Evolutionary conservation across 1,284 basidiomycete genomes (phyloP).

Genomic region (Meripilus lineatus): DNA sequence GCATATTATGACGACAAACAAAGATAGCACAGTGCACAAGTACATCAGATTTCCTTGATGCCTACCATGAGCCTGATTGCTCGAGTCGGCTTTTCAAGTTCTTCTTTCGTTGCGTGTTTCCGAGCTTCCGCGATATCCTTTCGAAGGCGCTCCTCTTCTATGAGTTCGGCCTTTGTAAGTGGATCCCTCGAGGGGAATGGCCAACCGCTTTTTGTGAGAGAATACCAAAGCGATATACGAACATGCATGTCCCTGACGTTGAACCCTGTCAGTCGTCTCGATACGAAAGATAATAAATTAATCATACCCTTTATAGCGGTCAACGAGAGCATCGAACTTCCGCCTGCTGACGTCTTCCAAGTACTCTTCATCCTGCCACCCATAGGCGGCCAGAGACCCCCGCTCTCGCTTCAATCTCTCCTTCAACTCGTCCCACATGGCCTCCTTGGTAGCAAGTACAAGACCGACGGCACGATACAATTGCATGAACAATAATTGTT

Average conservation of each 20-base stretch:
- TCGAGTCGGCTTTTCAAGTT: slow-evolving; percentile 52
- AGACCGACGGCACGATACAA: slow-evolving; percentile 58
- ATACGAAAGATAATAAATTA: neutral
- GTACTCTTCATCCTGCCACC: slow-evolving; percentile 64
- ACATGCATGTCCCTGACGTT: slow-evolving; percentile 59
- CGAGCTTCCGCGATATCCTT: slow-evolving; percentile 62
- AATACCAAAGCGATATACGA: slow-evolving; percentile 64
- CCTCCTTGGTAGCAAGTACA: slow-evolving; percentile 68
- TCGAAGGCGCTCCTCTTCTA: slow-evolving; percentile 62
- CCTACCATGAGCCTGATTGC: slow-evolving; percentile 59
- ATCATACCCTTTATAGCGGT: slow-evolving; percentile 55
- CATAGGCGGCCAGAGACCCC: slow-evolving; percentile 46
- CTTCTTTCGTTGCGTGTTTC: slow-evolving; percentile 46
- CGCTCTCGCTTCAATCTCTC: slow-evolving; percentile 52
- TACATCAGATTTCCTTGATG: slow-evolving; percentile 36
- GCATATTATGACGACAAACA: no score
- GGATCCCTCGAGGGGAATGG: slow-evolving; percentile 54
- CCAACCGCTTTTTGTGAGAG: slow-evolving; percentile 58
- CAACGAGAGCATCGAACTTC: slow-evolving; percentile 60
- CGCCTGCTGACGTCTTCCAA: slow-evolving; percentile 48
- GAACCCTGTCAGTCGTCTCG: neutral
- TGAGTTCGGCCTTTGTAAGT: slow-evolving; percentile 59
- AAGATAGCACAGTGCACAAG: no score
- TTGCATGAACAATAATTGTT: slow-evolving; percentile 66
- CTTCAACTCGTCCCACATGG: slow-evolving; percentile 76